These are phyloP conservation scores for Albugo laibachii DNA, from an alignment of 352 stramenopile genomes.

Conservation along the genomic window DNA sequence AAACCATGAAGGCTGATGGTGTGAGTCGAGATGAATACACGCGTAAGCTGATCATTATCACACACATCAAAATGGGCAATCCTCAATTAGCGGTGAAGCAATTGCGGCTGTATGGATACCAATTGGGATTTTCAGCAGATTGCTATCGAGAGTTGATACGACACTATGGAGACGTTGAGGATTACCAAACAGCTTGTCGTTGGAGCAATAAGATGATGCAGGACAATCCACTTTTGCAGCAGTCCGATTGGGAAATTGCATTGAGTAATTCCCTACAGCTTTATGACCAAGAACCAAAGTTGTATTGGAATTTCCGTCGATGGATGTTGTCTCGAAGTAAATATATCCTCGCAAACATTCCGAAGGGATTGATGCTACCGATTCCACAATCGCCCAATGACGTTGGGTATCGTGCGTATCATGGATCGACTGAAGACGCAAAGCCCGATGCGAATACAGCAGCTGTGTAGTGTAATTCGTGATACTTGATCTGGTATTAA, in stretches of 20 bases:
- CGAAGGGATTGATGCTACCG: no score
- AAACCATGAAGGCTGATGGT: conserved; percentile 37
- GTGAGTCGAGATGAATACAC: conserved; percentile 52
- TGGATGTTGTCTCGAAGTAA: conserved; percentile 45
- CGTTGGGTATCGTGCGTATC: no score
- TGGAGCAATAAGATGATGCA: conserved; percentile 79
- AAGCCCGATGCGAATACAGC: no score
- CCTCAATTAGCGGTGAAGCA: conserved; percentile 41
- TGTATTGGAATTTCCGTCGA: conserved; percentile 79
- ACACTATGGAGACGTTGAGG: conserved; percentile 40
- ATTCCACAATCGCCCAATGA: no score
- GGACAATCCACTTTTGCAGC: conserved; percentile 48
- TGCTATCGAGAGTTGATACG: conserved; percentile 56
- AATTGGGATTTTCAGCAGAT: conserved; percentile 42
- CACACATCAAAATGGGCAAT: conserved; percentile 31
- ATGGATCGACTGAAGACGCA: no score
- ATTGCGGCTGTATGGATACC: conserved; percentile 44
- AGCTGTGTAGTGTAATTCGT: no score
- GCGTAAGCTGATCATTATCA: conserved; percentile 26
- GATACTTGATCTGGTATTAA: no score
- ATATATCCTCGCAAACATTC: no score
- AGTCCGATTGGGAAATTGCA: conserved; percentile 59
- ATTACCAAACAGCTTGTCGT: conserved; percentile 37
- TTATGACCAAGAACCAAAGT: conserved; percentile 19
- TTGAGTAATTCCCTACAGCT: conserved; percentile 34